Conservation (phyloP, 169 alveolate species). For the Plasmodium reichenowi region DNA sequence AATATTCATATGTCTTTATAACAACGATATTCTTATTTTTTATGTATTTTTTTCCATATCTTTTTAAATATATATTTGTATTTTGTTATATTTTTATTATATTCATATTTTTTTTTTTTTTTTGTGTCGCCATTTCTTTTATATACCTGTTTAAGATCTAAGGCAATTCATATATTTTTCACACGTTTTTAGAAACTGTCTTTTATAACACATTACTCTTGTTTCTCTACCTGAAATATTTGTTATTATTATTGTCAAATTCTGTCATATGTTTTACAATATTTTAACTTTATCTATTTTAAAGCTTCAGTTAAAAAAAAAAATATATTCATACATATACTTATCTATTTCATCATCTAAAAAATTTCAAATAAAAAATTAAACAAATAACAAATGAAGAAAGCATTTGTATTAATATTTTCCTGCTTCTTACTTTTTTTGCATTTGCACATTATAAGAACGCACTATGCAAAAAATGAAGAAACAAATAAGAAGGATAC, state of each 20-base stretch:
- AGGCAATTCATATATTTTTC: conserved; percentile 11
- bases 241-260: conserved; percentile 3
- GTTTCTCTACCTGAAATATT: conserved; percentile 53
- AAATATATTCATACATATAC: too few species aligned
- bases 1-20: conserved; percentile 35
- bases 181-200: conserved; percentile 1
- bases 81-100: conserved; percentile 13
- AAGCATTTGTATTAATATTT: conserved; percentile 40
- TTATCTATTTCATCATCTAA: too few species aligned
- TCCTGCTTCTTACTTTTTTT: conserved; percentile 41
- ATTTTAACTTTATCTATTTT: conserved; percentile 40
- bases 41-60: not conserved
- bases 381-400: conserved; percentile 61
- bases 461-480: conserved; percentile 38
- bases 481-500: conserved; percentile 8
- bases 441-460: conserved; percentile 20
- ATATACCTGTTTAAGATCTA: conserved; percentile 6
- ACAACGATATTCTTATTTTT: conserved; percentile 12
- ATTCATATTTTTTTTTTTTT: conserved; percentile 19
- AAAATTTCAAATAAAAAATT: conserved; percentile 11
- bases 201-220: not conserved
- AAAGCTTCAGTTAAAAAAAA: conserved; percentile 26
- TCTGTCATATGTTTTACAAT: conserved; percentile 15
- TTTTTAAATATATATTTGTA: conserved; percentile 2
- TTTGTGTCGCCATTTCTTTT: conserved; percentile 16